Evolutionary conservation across 2,329 filamentous ascomycete species (phyloP), one percentile per base, ranked within the genome.

Genomic region (Parafenestella ontariensis): DNA sequence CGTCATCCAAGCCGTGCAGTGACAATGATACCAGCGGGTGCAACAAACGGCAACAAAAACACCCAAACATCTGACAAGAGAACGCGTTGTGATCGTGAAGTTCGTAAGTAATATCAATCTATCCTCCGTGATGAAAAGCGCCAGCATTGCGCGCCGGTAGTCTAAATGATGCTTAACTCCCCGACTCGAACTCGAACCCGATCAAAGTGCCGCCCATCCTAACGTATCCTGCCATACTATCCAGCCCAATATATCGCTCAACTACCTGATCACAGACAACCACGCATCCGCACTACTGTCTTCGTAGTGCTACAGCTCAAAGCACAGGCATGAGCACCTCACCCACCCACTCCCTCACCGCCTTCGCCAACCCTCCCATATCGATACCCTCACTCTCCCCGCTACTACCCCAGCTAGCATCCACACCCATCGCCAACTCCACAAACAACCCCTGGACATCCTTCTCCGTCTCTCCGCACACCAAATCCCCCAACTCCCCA

Each of bases 261-360:
- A n/a, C n/a, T n/a, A n/a, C n/a, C n/a, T n/a, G n/a, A n/a, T n/a
- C n/a, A n/a, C n/a, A n/a, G n/a, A n/a, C n/a, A n/a, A n/a, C n/a
- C n/a, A n/a, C n/a, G n/a, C n/a, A n/a, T n/a, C n/a, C n/a, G n/a
- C n/a, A n/a, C n/a, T n/a, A 26, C 24, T 26, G 5, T 26, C 9
- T 26, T 9, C 24, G 5, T 5, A 26, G 24, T 26, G 24, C 24
- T 26, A 9, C 24, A 5, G 24, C 24, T 40, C 20, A 73, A 2
- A 72, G 46, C 7, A 71, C 29, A 13, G 64, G 61, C 66, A 62
- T 65, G 6, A 71, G 52, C 6, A 71, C 50, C 46, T 64, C 56
- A 1, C 45, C 48, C 23, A 72, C 28, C 69, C 69, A 73, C 20
- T 34, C 36, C 20, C 46, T 46, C 37, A 62, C 55, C 6, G 37